Evolutionary conservation across 371 early-diverging fungal species (phyloP), one percentile per base, ranked within the genome.

Genomic region (Mucor plumbeus): DNA sequence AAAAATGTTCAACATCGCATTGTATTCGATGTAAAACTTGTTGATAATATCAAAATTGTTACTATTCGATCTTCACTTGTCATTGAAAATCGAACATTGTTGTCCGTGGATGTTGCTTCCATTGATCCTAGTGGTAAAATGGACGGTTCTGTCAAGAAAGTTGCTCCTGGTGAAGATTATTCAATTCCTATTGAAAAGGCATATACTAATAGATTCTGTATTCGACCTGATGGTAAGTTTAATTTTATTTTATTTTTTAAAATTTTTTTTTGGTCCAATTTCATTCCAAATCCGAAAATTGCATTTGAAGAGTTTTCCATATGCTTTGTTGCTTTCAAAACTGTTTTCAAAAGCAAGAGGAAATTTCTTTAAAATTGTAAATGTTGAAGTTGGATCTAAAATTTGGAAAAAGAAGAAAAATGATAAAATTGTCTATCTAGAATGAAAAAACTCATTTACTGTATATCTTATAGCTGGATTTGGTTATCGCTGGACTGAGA

Each of bases 21-120:
- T 17, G 92, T 95, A 0, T 90, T 95, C 64, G 95, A 98, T 39
- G 92, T 97, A 57, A 86, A 87, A 41, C 83, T 97, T 55, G 83
- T 89, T 26, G 87, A 94, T 58, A 93, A 94, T 63, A 88, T 95
- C 68, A 99, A 99, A 82, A 78, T 91, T 38, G 97, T 99, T 1
- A 95, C 94, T 0, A 91, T 99, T 73, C 90, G 97, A 43, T 96
- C 97, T 0, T 79, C 94, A 0, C 77, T 95, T 19, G 85, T 91
- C 7, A 78, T 97, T 9, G 89, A 90, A 53, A 99, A 99, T 77
- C 78, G 80, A 14, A 95, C 97, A 0, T 74, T 87, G 8, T 66
- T 95, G 21, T 85, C 91, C 0, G 77, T 99, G 21, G 96, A 98
- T 60, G 77, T 97, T 0, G 87, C 90, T 15, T 83, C 95, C 55